Evolutionary conservation across 768 basidiomycete genomes (phyloP), one percentile per base, ranked within the genome.

Genomic region (Lactifluus hygrophoroides): DNA sequence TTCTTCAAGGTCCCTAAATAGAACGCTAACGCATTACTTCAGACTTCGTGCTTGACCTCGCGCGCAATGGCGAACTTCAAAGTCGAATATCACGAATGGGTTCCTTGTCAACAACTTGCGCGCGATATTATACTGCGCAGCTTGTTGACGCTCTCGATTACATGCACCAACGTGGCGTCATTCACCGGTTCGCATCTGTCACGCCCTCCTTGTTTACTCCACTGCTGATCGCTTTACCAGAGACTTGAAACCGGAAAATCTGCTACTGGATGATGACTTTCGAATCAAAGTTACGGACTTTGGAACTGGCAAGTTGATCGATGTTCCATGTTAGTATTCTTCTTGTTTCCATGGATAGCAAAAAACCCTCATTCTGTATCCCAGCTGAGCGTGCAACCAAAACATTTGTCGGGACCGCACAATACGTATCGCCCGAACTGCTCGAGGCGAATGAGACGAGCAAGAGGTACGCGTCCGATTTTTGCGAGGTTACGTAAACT

Each of bases 211-310:
- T 49, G n/a, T 40, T 42, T 40, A 27, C 28, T 27, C 47, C 17
- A 53, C 25, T 34, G 34, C 50, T 58, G 42, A 54, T 54, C 58
- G 52, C 47, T 27, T 32, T 44, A 21, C 50, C 69, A 85, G 84
- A 56, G 88, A 90, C 68, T 76, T 90, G 32, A 90, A 90, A 69
- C 88, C 88, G 10, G 88, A 89, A 71, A 97, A 97, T 69, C 77
- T 98, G 30, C 77, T 99, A 9, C 77, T 99, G n/a, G 93, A 95
- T 65, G 80, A 80, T 35, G 80, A 84, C 16, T 89, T 86, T 73
- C 84, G 92, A 54, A 83, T 96, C 68, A 95, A 93, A 71, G 81
- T 99, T n/a, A 90, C 93, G 16, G 96, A 99, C 70, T 98, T 98
- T 71, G 96, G 96, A 6, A 94, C 92, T 4, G 92, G 92, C 19